Conservation (phyloP, 768 basidiomycete species). For the Mycena kentingensis region DNA sequence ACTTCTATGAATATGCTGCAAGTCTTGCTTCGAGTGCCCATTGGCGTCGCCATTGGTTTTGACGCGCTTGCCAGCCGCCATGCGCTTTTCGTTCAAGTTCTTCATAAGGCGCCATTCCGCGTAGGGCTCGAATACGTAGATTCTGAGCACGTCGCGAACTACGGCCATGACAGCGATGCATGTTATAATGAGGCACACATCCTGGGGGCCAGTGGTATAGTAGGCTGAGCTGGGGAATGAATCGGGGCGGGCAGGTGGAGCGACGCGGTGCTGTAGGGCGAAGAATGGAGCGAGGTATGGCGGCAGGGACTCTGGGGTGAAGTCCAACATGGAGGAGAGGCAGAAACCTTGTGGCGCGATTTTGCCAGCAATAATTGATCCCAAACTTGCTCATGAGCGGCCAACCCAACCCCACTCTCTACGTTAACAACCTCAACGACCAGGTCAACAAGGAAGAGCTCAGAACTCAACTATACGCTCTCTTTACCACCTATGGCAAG, state of each 20-base stretch:
- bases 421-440: conserved; percentile 91
- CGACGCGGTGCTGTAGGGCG: conserved; percentile 68
- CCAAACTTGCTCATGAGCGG: conserved; percentile 44
- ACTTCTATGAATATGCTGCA: conserved; percentile 64
- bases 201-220: conserved; percentile 73
- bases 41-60: conserved; percentile 30
- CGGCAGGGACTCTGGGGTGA: conserved; percentile 46
- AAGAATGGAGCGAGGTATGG: conserved; percentile 67
- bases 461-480: conserved; percentile 74
- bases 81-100: conserved; percentile 42
- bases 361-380: conserved; percentile 19
- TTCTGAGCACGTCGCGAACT: conserved; percentile 74
- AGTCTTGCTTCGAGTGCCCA: conserved; percentile 43
- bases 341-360: conserved; percentile 15
- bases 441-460: conserved; percentile 92
- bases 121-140: conserved; percentile 77
- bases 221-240: conserved; percentile 72
- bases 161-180: conserved; percentile 87
- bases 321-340: conserved; percentile 38
- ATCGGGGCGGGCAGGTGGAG: conserved; percentile 59
- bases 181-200: conserved; percentile 78
- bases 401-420: conserved; percentile 86
- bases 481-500: conserved; percentile 93
- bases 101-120: conserved; percentile 73
- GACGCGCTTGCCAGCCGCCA: conserved; percentile 35